Base-by-base conservation (phyloP, 495 filamentous ascomycete species). In the Penicillium turbatum region DNA sequence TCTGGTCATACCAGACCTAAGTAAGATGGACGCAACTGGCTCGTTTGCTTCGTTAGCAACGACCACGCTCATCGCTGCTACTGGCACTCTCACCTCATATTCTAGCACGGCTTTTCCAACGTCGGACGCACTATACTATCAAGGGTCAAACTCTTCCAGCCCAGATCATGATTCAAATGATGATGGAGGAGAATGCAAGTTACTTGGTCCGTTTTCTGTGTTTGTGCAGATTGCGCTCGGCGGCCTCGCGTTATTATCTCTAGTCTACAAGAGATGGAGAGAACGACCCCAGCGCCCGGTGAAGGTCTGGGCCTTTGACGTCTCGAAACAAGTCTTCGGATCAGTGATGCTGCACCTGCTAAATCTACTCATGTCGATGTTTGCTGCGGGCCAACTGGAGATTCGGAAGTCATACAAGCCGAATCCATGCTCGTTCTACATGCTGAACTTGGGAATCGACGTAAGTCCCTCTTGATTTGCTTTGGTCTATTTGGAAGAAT, bases 231-330 rank as follows among this genome's bases (percentile, higher is more conserved):
- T 83, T 19, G 88, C 90, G 5, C 80, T 98, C n/a, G 93, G 93
- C 16, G 80, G 76, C 21, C 71, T 97, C 31, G 93, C 93, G 13
- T 71, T 97, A 27, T 70, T 90, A 31, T 87, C 90, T 5, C 79
- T 98, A 16, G 91, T 97, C 15, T 96, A 83, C 70, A 98, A 98
- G 71, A 82, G 93, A 56, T 96, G 87, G 82, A 81, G 88, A 54
- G 93, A 98, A 72, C 77, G 87, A 24, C 92, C 92, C 1, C 92
- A 96, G 62, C 82, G 93, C 37, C 95, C 95, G 15, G 53, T 97
- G 50, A 90, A 89, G 71, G 88, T 98, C 56, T 98, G 92, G 92
- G 90, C 85, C 60, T 97, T 97, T 65, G 93, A 98, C 71, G 93
- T 85, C 30, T 92, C 87, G 13, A 98, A 98, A 74, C 93, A 98